These are phyloP conservation scores for Amaranthus tricolor DNA, from an alignment of 179 eudicot genomes.

Conservation along the genomic window DNA sequence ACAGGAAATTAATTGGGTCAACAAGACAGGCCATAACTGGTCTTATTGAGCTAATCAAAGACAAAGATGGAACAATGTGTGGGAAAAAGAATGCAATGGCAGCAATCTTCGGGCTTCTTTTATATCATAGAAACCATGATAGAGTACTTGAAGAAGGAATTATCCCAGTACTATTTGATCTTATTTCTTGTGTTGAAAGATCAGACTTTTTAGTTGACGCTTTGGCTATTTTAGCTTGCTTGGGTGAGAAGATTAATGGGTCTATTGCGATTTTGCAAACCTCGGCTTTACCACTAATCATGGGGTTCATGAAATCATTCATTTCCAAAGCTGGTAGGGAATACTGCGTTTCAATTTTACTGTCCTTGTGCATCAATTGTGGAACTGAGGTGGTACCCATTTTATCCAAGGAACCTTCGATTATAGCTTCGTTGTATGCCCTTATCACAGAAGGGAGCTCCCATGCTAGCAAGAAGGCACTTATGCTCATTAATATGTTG, in stretches of 20 bases:
- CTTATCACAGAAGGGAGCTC: slow-evolving; percentile 54
- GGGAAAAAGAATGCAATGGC: slow-evolving; percentile 80
- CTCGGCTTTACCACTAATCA: slow-evolving; percentile 28
- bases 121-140: slow-evolving; percentile 47
- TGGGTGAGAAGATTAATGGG: slow-evolving; percentile 60
- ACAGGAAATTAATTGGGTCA: slow-evolving; percentile 56
- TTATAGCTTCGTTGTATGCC: slow-evolving; percentile 53
- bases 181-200: slow-evolving; percentile 40
- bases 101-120: slow-evolving; percentile 58
- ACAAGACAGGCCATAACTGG: slow-evolving; percentile 46
- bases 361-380: slow-evolving; percentile 43
- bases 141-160: slow-evolving; percentile 47
- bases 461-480: slow-evolving; percentile 60
- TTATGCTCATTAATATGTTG: slow-evolving; percentile 49
- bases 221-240: slow-evolving; percentile 53
- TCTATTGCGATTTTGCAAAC: slow-evolving; percentile 40
- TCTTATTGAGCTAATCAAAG: slow-evolving; percentile 46
- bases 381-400: slow-evolving; percentile 43
- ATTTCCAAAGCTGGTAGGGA: slow-evolving; percentile 55
- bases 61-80: slow-evolving; percentile 45
- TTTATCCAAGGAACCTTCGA: slow-evolving; percentile 42
- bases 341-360: slow-evolving; percentile 57
- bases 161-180: slow-evolving; percentile 40
- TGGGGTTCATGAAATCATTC: slow-evolving; percentile 35
- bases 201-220: slow-evolving; percentile 56